Conservation (phyloP, 1,284 basidiomycete genomes). For the Leucoagaricus sp. region DNA sequence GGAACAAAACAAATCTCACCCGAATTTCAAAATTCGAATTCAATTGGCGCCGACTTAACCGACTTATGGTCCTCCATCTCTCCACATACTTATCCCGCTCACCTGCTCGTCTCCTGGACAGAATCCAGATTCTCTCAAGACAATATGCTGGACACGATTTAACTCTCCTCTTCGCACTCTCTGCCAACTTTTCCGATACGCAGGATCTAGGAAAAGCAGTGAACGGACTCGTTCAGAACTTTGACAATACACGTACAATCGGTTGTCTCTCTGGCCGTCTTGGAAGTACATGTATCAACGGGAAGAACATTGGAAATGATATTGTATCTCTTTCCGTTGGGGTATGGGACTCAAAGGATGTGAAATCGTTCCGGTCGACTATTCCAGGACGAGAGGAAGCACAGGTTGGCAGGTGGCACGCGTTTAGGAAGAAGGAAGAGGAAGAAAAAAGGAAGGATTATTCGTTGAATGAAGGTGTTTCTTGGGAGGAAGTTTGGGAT, state of each 20-base stretch:
- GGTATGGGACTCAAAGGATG: conserved; percentile 40
- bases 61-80: conserved; percentile 24
- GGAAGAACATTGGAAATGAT: conserved; percentile 19
- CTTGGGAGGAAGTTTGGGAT: conserved; percentile 57
- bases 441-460: conserved; percentile 12
- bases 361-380: conserved; percentile 55
- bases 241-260: conserved; percentile 41
- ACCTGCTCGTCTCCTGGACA: conserved; percentile 35
- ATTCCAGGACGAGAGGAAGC: conserved; percentile 55
- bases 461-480: conserved; percentile 28
- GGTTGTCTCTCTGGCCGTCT: conserved; percentile 57
- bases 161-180: conserved; percentile 53
- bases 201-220: conserved; percentile 49
- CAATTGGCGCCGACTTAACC: neutral
- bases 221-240: conserved; percentile 39
- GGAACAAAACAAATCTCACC: neutral
- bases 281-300: conserved; percentile 25
- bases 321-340: conserved; percentile 55
- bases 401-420: conserved; percentile 71
- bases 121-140: conserved; percentile 35
- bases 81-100: conserved; percentile 44
- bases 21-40: neutral
- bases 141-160: conserved; percentile 31
- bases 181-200: conserved; percentile 38
- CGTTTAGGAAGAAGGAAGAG: conserved; percentile 41